phyloP scores from a whole-genome alignment of 2,329 filamentous ascomycete genomes.

The Fusarium coffeatum region DNA sequence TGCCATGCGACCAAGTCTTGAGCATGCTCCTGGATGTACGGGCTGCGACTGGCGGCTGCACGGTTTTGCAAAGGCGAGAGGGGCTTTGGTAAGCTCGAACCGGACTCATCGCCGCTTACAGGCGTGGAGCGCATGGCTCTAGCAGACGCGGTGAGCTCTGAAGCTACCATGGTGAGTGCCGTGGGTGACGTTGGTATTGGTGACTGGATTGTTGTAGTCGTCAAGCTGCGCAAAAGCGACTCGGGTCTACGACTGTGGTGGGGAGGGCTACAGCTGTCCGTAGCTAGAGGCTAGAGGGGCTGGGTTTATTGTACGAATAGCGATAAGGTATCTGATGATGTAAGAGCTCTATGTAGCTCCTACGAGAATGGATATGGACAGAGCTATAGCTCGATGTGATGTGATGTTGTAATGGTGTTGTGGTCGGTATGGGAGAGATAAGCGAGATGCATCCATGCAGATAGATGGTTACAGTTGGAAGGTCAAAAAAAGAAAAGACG shows the following conservation, averaged over 20 bases:
- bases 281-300: neutral
- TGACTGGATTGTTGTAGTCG: slow-evolving; percentile 7
- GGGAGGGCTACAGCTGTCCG: slow-evolving; percentile 14
- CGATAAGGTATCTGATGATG: slow-evolving; percentile 29
- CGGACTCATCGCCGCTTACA: slow-evolving; percentile 36
- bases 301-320: slow-evolving; percentile 10
- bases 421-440: neutral
- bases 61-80: slow-evolving; percentile 51
- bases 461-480: slow-evolving; percentile 12
- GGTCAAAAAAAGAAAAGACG: neutral
- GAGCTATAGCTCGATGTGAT: slow-evolving; percentile 4
- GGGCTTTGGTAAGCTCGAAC: slow-evolving; percentile 34
- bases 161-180: slow-evolving; percentile 51
- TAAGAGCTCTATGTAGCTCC: slow-evolving; percentile 29
- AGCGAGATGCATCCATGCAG: slow-evolving; percentile 15
- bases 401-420: neutral
- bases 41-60: slow-evolving; percentile 57
- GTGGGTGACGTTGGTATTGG: neutral
- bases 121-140: slow-evolving; percentile 48
- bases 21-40: slow-evolving; percentile 76
- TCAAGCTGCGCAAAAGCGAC: slow-evolving; percentile 12
- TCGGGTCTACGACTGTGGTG: slow-evolving; percentile 18
- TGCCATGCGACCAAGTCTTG: slow-evolving; percentile 93
- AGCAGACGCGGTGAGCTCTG: slow-evolving; percentile 54
- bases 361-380: neutral